A percentile compares a stretch with the other conserved stretches of the same genome.
These are phyloP conservation scores for Oidium heveae DNA, from an alignment of 2,329 filamentous ascomycete genomes.

Conservation along the genomic window DNA sequence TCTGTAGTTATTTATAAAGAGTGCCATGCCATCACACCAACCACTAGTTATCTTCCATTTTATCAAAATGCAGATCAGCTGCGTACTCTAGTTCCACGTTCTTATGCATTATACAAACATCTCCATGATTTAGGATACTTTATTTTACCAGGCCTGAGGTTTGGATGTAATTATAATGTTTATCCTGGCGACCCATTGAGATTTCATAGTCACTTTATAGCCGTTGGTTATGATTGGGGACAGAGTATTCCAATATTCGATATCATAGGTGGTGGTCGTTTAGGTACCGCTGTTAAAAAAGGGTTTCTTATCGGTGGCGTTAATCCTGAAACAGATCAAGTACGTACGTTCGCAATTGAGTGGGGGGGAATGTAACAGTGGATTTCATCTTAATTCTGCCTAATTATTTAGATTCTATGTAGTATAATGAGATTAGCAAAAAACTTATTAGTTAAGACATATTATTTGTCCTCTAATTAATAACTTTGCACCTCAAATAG, in stretches of 20 bases:
- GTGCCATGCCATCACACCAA: slow-evolving; percentile 18
- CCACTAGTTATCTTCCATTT: slow-evolving; percentile 19
- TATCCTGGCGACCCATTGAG: slow-evolving; percentile 88
- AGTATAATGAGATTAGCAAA: no score
- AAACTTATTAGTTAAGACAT: no score
- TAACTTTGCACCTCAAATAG: no score
- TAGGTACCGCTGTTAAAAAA: slow-evolving; percentile 93
- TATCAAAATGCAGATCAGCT: slow-evolving; percentile 7
- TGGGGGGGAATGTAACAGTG: slow-evolving; percentile 61
- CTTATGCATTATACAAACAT: slow-evolving; percentile 56
- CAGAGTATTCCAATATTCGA: slow-evolving; percentile 66
- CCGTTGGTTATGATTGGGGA: slow-evolving; percentile 65
- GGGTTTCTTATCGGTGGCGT: slow-evolving; percentile 66
- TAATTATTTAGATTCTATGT: no score
- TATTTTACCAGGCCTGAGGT: slow-evolving; percentile 75
- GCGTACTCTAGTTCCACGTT: slow-evolving; percentile 17
- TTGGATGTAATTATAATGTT: slow-evolving; percentile 81
- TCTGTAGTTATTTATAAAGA: slow-evolving; percentile 4
- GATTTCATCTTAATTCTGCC: no score
- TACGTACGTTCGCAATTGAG: slow-evolving; percentile 65
- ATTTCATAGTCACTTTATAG: slow-evolving; percentile 87
- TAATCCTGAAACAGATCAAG: slow-evolving; percentile 17
- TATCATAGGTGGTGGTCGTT: slow-evolving; percentile 58
- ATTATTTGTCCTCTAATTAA: no score
- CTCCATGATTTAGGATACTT: slow-evolving; percentile 62